Evolutionary conservation across 225 moss, liverwort and hornwort species (phyloP).

Genomic region (Rhytidiadelphus loreus): DNA sequence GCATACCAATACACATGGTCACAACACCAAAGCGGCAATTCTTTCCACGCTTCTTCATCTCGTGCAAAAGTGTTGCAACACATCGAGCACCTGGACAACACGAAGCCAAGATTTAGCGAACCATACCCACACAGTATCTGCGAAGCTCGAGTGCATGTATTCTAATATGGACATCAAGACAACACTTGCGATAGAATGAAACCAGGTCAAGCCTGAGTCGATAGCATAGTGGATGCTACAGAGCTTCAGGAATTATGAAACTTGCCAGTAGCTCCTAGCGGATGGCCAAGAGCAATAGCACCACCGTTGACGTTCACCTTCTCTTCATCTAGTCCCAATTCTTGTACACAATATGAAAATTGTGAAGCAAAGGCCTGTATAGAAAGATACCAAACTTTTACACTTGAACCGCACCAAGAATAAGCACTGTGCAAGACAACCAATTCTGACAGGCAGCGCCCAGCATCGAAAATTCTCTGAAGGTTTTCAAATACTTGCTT

Average conservation of each 20-base stretch:
- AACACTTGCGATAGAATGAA: background rate
- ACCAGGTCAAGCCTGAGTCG: background rate
- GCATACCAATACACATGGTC: slow-evolving; percentile 71
- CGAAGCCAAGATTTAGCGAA: background rate
- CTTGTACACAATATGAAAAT: slow-evolving; percentile 57
- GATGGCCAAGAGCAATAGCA: slow-evolving; percentile 85
- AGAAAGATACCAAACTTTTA: background rate
- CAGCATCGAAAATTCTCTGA: background rate
- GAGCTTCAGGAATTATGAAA: background rate
- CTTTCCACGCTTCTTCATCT: slow-evolving; percentile 83
- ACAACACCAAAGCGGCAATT: slow-evolving; percentile 76
- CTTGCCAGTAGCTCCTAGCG: slow-evolving; percentile 69
- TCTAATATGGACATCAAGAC: background rate
- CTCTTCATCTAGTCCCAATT: slow-evolving; percentile 66
- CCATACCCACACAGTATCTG: background rate
- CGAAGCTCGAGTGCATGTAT: background rate
- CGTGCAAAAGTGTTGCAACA: slow-evolving; percentile 68
- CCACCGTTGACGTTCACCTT: slow-evolving; percentile 96
- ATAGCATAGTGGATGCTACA: background rate
- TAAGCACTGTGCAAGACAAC: background rate
- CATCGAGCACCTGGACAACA: slow-evolving; percentile 49
- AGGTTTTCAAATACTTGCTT: background rate
- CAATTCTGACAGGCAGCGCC: background rate
- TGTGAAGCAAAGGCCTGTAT: slow-evolving; percentile 66
- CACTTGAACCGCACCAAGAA: background rate